Evolutionary conservation across 2,329 filamentous ascomycete genomes (phyloP), one percentile per base, ranked within the genome.

Genomic region (Acephala macrosclerotiorum): DNA sequence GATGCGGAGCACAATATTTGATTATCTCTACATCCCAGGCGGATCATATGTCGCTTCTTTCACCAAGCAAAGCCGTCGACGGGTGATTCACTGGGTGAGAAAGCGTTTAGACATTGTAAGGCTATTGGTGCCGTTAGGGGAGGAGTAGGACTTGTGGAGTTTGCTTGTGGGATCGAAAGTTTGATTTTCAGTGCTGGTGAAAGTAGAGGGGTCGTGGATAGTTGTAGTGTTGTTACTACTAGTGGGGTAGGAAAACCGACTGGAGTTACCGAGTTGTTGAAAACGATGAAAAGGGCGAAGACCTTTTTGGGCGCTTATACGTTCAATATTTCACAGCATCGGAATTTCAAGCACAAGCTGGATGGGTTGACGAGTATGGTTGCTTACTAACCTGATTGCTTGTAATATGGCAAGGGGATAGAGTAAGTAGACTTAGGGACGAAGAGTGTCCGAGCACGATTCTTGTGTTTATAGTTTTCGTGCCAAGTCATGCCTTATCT

Each of bases 71-170:
- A 92, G n/a, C n/a, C n/a, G n/a, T n/a, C n/a, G 92, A 0, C 89
- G 91, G 20, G 91, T 91, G 0, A 75, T 91, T 1, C 90, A 95
- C 80, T 96, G 90, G 87, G 80, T 95, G 3, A 85, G 90, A 1
- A 96, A 77, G 90, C 92, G 0, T 96, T 95, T 71, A 92, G 91
- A 0, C 92, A 96, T 69, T 82, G 94, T 59, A 96, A 96, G 82
- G 81, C 91, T 1, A 91, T 96, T 26, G 92, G 88, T 1, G 93
- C 89, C 0, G 90, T 89, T 0, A 92, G 91, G 0, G 91, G 94
- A 74, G 92, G 83, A 0, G 86, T 92, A 0, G 80, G 86, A 2
- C 80, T 95, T 45, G 82, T 95, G 33, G 77, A 82, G 58, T 77
- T 83, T 33, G 78, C 78, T 1, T 80, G 62, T 72, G 78, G 78